These are phyloP conservation scores for Sphenostylis stenocarpa DNA, from an alignment of 306 rosid species.

Conservation along the genomic window DNA sequence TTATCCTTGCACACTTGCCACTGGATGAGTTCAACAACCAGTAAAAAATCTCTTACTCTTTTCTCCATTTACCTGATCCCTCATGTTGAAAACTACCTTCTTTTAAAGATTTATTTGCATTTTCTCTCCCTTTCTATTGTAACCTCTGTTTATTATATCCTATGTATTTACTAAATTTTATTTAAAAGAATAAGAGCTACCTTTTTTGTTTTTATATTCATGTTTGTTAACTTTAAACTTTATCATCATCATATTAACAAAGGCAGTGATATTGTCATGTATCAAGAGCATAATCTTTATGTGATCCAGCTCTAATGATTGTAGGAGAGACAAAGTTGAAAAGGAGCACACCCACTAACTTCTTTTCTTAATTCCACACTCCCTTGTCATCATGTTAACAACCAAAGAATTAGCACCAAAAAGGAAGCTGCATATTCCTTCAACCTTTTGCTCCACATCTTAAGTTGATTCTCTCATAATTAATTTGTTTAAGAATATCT, in stretches of 20 bases:
- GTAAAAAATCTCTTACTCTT: too few species aligned
- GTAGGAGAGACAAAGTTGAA: conserved; percentile 14
- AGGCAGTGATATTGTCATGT: not conserved
- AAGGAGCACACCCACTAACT: conserved; percentile 13
- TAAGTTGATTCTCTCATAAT: conserved; percentile 7
- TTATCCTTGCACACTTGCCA: too few species aligned
- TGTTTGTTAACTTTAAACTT: not conserved
- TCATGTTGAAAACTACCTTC: too few species aligned
- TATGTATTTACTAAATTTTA: not conserved
- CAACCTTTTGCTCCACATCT: not conserved
- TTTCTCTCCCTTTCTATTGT: not conserved
- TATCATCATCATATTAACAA: not conserved
- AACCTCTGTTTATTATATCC: not conserved
- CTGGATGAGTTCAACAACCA: too few species aligned
- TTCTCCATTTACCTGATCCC: too few species aligned
- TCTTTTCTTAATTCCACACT: not conserved
- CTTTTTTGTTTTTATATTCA: not conserved
- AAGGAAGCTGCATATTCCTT: conserved; percentile 1
- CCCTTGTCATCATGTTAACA: conserved; percentile 29
- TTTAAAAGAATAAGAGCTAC: not conserved
- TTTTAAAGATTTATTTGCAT: too few species aligned
- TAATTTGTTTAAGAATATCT: conserved; percentile 9
- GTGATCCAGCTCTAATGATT: conserved; percentile 12
- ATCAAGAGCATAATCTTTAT: not conserved
- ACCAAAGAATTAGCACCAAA: not conserved